Base-by-base conservation (phyloP, 148 eudicot genomes). In the Fagopyrum homotropicum region DNA sequence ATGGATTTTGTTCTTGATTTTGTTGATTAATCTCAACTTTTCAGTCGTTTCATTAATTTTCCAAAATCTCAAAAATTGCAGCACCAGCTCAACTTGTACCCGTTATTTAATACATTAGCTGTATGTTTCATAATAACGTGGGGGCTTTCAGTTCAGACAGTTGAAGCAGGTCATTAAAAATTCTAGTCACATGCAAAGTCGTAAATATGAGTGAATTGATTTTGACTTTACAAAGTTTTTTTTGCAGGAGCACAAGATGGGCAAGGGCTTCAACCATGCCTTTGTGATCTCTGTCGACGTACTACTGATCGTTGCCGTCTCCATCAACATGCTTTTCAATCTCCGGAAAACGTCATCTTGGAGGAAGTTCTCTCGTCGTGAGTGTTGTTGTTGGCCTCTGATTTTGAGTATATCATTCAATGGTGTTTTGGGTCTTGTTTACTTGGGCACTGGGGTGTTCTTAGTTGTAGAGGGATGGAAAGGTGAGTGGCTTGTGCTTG, bases 401-500 rank as follows among this genome's bases (percentile, higher is more conserved):
- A 22, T 73, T 29, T n/a, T 79, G 73, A 51, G 71, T 22, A 17
- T 69, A 43, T 75, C 47, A 77, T 55, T 73, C 69, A 79, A 77
- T 57, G 76, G 55, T 52, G 66, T 46, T 50, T 49, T 85, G 64
- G 81, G 85, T 43, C 69, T 83, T 40, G 78, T 45, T 6, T 81
- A 81, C 72, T 54, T 83, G 61, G 64, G 57, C 47, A 4, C 72
- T 9, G 84, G 82, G 7, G 9, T 77, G 7, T 80, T 82, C 84
- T n/a, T 9, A 40, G 4, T 79, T 30, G 56, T 16, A 45, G 35
- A 30, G 2, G 35, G 74, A 77, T 22, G 77, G 5, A 4, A 0
- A 6, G 79, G 75, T 73, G 57, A 51, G 4, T 85, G 88, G 88
- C 51, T 85, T 17, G 76, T 78, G 45, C n/a, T 75, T 50, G n/a